These are phyloP conservation scores for Elaeis oleifera DNA, from an alignment of 202 grass and related monocot species.

Conservation along the genomic window DNA sequence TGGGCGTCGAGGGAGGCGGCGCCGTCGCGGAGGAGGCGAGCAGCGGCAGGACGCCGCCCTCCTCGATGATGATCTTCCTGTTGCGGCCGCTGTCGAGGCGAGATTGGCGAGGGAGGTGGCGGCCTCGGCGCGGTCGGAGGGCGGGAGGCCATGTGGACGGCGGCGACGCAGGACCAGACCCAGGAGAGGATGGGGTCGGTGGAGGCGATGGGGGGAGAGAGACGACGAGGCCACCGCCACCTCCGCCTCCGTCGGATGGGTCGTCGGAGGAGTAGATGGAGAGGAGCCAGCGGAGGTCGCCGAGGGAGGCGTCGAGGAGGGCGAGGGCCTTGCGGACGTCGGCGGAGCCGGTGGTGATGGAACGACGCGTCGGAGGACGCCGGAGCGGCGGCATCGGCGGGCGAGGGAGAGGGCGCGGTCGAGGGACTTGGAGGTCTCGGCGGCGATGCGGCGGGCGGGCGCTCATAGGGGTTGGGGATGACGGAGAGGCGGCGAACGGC, in stretches of 20 bases:
- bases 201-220: conserved; percentile 19
- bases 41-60: conserved; percentile 16
- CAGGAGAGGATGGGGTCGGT: conserved; percentile 24
- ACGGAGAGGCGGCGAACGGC: neutral
- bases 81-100: conserved; percentile 19
- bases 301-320: conserved; percentile 4
- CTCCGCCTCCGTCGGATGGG: neutral
- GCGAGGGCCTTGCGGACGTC: neutral
- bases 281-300: conserved; percentile 5
- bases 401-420: conserved; percentile 16
- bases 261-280: conserved; percentile 3
- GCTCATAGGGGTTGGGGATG: neutral
- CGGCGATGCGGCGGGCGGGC: conserved; percentile 15
- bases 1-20: conserved; percentile 17
- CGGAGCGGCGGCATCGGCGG: conserved; percentile 8
- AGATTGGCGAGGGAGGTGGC: conserved; percentile 17
- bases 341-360: conserved; percentile 14
- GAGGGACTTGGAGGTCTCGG: conserved; percentile 11
- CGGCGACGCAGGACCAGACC: conserved; percentile 12
- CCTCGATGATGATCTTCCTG: conserved; percentile 18
- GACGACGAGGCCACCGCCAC: neutral
- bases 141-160: conserved; percentile 7
- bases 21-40: conserved; percentile 15
- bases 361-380: neutral
- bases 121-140: conserved; percentile 8